These are phyloP conservation scores for Graphilbum ipis-grandicollis DNA, from an alignment of 2,329 filamentous ascomycete species.

Conservation along the genomic window DNA sequence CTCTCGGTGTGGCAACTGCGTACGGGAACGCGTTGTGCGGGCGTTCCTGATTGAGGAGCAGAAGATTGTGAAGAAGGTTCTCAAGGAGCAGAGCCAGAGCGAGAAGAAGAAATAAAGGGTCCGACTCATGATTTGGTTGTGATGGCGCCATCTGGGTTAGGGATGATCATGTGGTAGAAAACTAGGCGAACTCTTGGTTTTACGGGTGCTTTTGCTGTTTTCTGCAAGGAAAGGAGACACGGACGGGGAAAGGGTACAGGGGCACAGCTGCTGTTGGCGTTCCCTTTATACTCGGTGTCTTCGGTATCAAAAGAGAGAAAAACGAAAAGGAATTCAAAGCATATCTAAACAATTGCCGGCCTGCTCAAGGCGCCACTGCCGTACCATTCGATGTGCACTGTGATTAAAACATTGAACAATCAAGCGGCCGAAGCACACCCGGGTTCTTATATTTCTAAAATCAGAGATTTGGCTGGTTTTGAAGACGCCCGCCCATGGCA, in stretches of 20 bases:
- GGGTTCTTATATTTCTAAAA: too few species aligned
- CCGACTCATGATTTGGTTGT: not conserved
- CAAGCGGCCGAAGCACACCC: too few species aligned
- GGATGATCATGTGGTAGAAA: not conserved
- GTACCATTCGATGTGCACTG: too few species aligned
- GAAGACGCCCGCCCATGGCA: too few species aligned
- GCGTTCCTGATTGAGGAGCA: constrained; percentile 99
- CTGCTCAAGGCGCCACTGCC: too few species aligned
- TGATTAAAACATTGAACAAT: too few species aligned
- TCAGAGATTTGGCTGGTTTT: too few species aligned
- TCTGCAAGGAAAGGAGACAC: not conserved
- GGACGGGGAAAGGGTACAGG: too few species aligned
- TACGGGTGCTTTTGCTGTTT: not conserved
- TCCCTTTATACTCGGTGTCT: not conserved
- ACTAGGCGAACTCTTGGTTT: not conserved
- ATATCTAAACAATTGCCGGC: not conserved
- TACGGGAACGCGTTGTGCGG: constrained; percentile 92
- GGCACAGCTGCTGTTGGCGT: not conserved
- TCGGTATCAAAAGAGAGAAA: not conserved
- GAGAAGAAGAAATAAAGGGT: constrained; percentile 10
- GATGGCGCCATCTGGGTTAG: not conserved
- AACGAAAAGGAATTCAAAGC: not conserved
- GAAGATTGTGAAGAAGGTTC: constrained; percentile 99
- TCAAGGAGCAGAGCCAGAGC: constrained; percentile 65
- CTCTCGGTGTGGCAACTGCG: constrained; percentile 96